phyloP scores from a whole-genome alignment of 768 basidiomycete species.

The Austroboletus eburneus region DNA sequence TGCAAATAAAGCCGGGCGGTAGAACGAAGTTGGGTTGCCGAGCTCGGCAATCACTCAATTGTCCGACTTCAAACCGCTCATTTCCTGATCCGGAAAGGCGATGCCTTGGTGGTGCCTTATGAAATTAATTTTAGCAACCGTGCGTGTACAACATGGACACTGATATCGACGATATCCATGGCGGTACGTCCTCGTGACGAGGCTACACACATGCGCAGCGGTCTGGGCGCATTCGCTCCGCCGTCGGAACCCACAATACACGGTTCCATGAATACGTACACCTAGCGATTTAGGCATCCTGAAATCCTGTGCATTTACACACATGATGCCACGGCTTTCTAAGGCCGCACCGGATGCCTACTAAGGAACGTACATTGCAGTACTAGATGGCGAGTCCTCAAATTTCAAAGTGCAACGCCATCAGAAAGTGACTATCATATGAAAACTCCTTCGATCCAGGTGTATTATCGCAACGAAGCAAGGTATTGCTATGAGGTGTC shows the following conservation, averaged over 20 bases:
- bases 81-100: conserved; percentile 23
- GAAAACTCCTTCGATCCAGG: too few relatives aligned
- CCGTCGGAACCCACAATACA: background rate
- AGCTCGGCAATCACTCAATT: conserved; percentile 34
- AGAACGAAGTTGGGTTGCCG: conserved; percentile 36
- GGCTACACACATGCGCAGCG: conserved; percentile 13
- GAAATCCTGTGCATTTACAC: too few relatives aligned
- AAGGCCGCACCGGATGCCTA: background rate
- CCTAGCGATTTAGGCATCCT: too few relatives aligned
- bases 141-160: conserved; percentile 17
- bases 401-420: background rate
- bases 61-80: conserved; percentile 35
- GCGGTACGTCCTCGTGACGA: conserved; percentile 22
- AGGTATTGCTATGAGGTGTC: conserved; percentile 52
- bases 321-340: background rate
- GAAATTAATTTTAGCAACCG: conserved; percentile 21
- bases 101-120: conserved; percentile 18
- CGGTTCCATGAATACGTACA: too few relatives aligned
- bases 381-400: too few relatives aligned
- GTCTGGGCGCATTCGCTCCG: conserved; percentile 20
- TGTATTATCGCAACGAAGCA: conserved; percentile 46
- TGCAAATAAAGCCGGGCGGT: conserved; percentile 38
- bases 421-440: too few relatives aligned
- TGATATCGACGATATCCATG: conserved; percentile 11
- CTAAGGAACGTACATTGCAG: background rate